Conservation (phyloP, 345 rosid species). For the Pugionium dolabratum region DNA sequence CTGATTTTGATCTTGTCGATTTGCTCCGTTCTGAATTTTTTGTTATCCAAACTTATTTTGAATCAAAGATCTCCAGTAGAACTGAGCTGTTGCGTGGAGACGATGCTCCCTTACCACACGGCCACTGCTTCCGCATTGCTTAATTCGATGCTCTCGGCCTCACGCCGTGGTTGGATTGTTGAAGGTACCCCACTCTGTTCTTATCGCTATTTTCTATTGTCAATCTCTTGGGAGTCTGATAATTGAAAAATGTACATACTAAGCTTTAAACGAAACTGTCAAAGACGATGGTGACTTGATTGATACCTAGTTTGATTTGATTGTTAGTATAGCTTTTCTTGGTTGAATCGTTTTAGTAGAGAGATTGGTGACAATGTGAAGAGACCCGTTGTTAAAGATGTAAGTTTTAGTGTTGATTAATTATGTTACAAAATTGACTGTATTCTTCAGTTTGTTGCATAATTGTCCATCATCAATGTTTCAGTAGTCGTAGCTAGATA, state of each 20-base stretch:
- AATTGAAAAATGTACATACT: background rate
- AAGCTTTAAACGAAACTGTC: background rate
- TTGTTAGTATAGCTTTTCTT: background rate
- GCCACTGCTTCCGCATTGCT: conserved; percentile 93
- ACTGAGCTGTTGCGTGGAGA: conserved; percentile 74
- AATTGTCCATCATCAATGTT: background rate
- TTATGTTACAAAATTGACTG: background rate
- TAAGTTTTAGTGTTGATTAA: background rate
- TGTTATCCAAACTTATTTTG: background rate
- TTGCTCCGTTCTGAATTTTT: background rate
- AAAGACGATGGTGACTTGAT: background rate
- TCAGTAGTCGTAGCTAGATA: background rate
- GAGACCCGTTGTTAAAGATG: background rate
- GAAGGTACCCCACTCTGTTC: conserved; percentile 32
- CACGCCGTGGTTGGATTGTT: conserved; percentile 41
- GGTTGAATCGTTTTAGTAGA: background rate
- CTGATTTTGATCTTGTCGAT: background rate
- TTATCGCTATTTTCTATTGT: background rate
- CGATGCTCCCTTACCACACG: conserved; percentile 85
- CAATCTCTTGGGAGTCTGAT: background rate
- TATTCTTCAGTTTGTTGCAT: conserved; percentile 20
- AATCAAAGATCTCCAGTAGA: conserved; percentile 70
- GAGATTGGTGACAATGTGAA: background rate
- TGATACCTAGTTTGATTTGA: background rate
- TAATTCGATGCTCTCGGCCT: conserved; percentile 75